Conservation (phyloP, 2,329 filamentous ascomycete species). For the Trichoderma breve region DNA sequence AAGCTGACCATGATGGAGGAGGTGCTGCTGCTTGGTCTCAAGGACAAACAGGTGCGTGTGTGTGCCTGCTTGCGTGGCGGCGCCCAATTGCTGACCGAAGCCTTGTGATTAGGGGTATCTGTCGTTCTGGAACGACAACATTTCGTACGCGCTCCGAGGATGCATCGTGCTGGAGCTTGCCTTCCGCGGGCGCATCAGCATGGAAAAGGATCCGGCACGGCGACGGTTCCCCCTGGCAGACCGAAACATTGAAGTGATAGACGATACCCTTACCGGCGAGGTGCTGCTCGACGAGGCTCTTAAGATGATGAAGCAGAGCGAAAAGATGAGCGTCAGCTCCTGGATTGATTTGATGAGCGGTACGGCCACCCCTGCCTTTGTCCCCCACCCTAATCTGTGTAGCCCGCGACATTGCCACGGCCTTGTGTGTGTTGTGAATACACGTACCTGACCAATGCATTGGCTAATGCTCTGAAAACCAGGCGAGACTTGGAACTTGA, state of each 20-base stretch:
- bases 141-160: conserved; percentile 93
- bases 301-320: conserved; percentile 99
- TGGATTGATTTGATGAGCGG: conserved; percentile 99
- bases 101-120: conserved; percentile 74
- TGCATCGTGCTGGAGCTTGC: conserved; percentile 98
- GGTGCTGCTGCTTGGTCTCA: conserved; percentile 88
- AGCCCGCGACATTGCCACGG: background rate
- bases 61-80: background rate
- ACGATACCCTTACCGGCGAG: conserved; percentile 94
- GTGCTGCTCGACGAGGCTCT: conserved; percentile 95
- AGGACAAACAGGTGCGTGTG: conserved; percentile 90
- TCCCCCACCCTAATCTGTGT: background rate
- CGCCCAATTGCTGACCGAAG: conserved; percentile 16
- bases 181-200: conserved; percentile 92
- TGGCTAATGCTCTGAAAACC: background rate
- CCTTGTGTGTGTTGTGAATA: background rate
- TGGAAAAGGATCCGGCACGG: conserved; percentile 94
- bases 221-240: conserved; percentile 91
- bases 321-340: conserved; percentile 99
- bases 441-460: background rate
- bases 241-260: conserved; percentile 92
- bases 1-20: conserved; percentile 99
- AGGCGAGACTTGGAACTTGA: conserved; percentile 99
- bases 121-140: conserved; percentile 99
- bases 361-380: conserved; percentile 42